Base-by-base conservation (phyloP, 2,329 filamentous ascomycete genomes). In the Beauveria brongniartii region DNA sequence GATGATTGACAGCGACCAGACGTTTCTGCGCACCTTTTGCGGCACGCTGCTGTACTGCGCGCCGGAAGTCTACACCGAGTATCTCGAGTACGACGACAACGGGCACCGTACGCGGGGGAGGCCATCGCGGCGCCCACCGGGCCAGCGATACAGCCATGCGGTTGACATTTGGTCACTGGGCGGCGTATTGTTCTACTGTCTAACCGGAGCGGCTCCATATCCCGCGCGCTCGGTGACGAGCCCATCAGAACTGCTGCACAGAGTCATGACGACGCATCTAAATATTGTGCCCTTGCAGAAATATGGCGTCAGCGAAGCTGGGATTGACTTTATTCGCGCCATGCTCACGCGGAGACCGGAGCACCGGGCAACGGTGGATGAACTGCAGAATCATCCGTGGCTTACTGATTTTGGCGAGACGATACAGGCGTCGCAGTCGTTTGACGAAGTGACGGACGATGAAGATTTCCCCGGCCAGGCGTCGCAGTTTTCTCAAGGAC, bases 131-230 rank as follows among this genome's bases (percentile, higher is more conserved):
- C 84, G 87, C 62, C 67, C 69, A 14, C 72, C 75, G 65, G 82
- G 74, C 59, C 83, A 86, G 68, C 86, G 91, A 24, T 99, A 99
- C 72, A 91, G 87, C 69, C 91, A 96, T 64, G 91, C 92, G 1
- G 90, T 97, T 37, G 94, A 99, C 70, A 90, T 97, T 64, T 99
- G 94, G 93, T 97, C 94, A 0, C 84, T 96, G 52, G 94, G 91
- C 18, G 94, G 92, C 16, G 94, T 99, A 1, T 75, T 97, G 6
- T 99, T 92, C 76, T 94, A 90, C 69, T 80, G 91, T 7, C 78
- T 99, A n/a, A 92, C 88, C 5, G 85, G 84, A 12, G 81, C 81
- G 34, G 89, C 93, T 30, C 93, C 94, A 0, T 97, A 91, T 71
- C 88, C 88, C 30, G 92, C 90, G 18, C 85, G 86, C 64, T 85